Conservation (phyloP, 257 asterid species). For the Solanum chiquidenum region DNA sequence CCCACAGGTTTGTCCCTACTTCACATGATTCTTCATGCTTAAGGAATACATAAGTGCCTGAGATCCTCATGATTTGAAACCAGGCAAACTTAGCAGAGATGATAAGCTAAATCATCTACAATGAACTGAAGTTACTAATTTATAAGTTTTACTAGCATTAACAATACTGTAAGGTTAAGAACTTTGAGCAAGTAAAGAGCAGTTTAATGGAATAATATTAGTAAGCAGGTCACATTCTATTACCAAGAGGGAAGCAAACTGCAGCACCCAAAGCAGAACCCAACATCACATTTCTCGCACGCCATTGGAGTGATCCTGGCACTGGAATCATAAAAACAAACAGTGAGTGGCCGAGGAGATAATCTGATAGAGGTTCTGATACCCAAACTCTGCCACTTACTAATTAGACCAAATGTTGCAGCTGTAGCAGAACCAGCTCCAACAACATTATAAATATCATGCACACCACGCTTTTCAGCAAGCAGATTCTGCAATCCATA, state of each 20-base stretch:
- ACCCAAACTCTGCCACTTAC: conserved; percentile 30
- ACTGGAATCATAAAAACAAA: conserved; percentile 34
- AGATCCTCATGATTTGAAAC: background rate
- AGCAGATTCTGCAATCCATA: conserved; percentile 74
- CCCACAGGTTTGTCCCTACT: background rate
- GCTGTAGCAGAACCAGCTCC: conserved; percentile 98
- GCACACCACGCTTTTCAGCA: conserved; percentile 83
- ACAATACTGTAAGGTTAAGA: background rate
- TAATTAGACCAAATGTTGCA: conserved; percentile 77
- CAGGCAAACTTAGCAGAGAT: background rate
- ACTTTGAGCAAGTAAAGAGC: background rate
- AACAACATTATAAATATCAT: conserved; percentile 78
- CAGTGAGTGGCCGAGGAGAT: background rate
- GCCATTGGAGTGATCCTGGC: conserved; percentile 94
- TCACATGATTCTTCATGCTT: background rate
- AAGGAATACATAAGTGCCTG: background rate
- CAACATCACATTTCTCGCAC: conserved; percentile 68
- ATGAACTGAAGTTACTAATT: background rate
- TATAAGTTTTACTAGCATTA: background rate
- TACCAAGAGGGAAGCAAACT: conserved; percentile 91
- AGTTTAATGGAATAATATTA: background rate
- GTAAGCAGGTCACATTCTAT: background rate
- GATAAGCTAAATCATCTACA: background rate
- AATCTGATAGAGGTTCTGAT: background rate
- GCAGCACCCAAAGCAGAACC: conserved; percentile 93